Percentiles rank a stretch among this genome's conserved stretches.
These are phyloP conservation scores for Rhizopogon hawkerae DNA, from an alignment of 1,284 basidiomycete genomes.

Conservation along the genomic window DNA sequence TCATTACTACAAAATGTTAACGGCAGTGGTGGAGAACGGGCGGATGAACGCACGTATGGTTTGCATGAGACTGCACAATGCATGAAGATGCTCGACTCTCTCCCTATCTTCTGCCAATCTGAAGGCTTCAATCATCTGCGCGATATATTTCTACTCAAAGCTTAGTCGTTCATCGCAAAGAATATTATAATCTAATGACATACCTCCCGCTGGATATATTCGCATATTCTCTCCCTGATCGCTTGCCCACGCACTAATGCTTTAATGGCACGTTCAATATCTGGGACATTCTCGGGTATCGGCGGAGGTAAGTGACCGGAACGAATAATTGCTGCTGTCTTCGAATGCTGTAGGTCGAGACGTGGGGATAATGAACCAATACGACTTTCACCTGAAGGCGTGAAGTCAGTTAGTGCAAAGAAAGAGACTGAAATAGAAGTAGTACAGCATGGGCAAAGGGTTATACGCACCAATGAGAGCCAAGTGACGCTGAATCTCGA, in stretches of 20 bases:
- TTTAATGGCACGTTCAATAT: constrained; percentile 73
- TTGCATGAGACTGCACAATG: constrained; percentile 88
- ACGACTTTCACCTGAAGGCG: constrained; percentile 36
- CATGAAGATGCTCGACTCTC: constrained; percentile 81
- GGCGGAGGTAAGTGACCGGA: constrained; percentile 66
- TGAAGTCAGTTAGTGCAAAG: constrained; percentile 12
- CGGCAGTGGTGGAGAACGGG: neutral
- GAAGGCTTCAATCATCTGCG: constrained; percentile 77
- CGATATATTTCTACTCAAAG: constrained; percentile 71
- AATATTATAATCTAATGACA: neutral
- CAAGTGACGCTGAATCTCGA: constrained; percentile 87
- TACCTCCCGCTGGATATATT: constrained; percentile 73
- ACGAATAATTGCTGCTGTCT: constrained; percentile 55
- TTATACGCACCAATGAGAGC: constrained; percentile 45
- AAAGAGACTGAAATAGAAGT: constrained; percentile 11
- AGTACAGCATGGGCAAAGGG: constrained; percentile 12
- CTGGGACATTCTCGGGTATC: constrained; percentile 60
- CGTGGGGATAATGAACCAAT: constrained; percentile 51
- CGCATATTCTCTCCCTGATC: constrained; percentile 73
- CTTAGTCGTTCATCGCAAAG: constrained; percentile 9
- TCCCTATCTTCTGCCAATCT: constrained; percentile 89
- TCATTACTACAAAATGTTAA: constrained; percentile 47
- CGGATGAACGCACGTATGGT: constrained; percentile 69
- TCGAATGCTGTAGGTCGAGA: constrained; percentile 41
- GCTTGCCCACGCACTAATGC: constrained; percentile 53